Base-by-base conservation (phyloP, 2,329 filamentous ascomycete genomes). In the Calonectria leucothoes region DNA sequence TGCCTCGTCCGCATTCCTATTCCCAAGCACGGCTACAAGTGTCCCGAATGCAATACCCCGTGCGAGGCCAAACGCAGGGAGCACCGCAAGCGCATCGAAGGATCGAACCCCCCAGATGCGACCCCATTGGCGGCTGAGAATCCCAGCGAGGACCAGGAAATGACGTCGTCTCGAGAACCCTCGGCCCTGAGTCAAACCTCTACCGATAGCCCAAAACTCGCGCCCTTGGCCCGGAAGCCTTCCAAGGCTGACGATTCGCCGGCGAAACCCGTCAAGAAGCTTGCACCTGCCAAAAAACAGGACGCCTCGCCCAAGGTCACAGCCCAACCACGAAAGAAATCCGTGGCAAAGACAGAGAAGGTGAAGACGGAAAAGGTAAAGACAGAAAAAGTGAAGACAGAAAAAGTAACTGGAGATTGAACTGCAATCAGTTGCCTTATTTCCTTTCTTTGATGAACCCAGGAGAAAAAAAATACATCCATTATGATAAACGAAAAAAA, bases 1-100 rank as follows among this genome's bases (percentile, higher is more conserved):
- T 91, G 90, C 76, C 85, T 91, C 57, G 76, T 76, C 72, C 83
- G 89, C 49, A 85, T 90, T 68, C 73, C 80, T 64, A 80, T 88
- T 72, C 80, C 82, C 23, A 79, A 81, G 63, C 71, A 84, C 39
- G 84, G 84, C 23, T 90, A 85, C 77, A 82, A 85, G 51, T 91
- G 90, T 79, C 82, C 83, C 8, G 71, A 77, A 20, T 91, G 89
- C 83, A 87, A 64, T 15, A 64, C 20, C 3, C 1, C 25, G 17
- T 48, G 59, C 10, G 59, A 64, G 15, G 4, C 35, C 6, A 64
- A 64, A 25, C 59, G 39, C 15, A 33, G 39, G 17, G 59, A 64
- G 29, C 23, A 48, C 31, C 59, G 59, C 17, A 37, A 25, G 25
- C 33, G 35, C 3, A 39, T 61, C 2, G 20, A 27, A 11, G 31